phyloP scores from a whole-genome alignment of 176 grass and related monocot genomes.

The Eleusine coracana region DNA sequence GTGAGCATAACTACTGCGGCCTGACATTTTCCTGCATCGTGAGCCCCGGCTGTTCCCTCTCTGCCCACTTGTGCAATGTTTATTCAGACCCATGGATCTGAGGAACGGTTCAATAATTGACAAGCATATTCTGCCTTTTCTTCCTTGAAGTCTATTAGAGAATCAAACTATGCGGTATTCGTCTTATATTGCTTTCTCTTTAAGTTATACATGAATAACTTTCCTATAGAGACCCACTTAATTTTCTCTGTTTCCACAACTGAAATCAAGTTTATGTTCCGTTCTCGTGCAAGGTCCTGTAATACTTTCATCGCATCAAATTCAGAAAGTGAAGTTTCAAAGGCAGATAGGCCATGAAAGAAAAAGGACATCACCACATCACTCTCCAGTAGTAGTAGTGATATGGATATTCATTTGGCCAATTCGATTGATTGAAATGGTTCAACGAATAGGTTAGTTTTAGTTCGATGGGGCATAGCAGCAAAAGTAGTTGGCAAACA shows the following conservation, averaged over 20 bases:
- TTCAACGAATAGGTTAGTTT: conserved; percentile 9
- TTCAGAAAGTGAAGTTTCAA: not conserved
- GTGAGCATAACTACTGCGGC: not conserved
- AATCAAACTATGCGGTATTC: not conserved
- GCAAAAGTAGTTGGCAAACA: conserved; percentile 4
- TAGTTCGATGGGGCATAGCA: not conserved
- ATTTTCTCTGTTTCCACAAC: not conserved
- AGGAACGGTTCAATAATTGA: conserved; percentile 44
- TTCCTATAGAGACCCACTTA: not conserved
- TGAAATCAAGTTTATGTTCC: conserved; percentile 7
- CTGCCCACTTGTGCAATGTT: conserved; percentile 20
- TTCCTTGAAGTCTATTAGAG: not conserved
- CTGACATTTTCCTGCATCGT: not conserved
- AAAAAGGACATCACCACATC: not conserved
- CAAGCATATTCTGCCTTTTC: conserved; percentile 24
- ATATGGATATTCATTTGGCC: not conserved
- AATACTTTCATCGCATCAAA: conserved; percentile 1
- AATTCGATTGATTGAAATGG: conserved; percentile 8
- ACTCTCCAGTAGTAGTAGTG: not conserved
- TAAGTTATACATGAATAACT: not conserved
- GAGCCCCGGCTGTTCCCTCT: not conserved
- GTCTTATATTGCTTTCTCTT: not conserved
- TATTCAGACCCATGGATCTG: conserved; percentile 36
- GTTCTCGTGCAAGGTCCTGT: not conserved
- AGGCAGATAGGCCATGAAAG: not conserved